phyloP scores from a whole-genome alignment of 495 filamentous ascomycete species.

The Daldinia grandis region DNA sequence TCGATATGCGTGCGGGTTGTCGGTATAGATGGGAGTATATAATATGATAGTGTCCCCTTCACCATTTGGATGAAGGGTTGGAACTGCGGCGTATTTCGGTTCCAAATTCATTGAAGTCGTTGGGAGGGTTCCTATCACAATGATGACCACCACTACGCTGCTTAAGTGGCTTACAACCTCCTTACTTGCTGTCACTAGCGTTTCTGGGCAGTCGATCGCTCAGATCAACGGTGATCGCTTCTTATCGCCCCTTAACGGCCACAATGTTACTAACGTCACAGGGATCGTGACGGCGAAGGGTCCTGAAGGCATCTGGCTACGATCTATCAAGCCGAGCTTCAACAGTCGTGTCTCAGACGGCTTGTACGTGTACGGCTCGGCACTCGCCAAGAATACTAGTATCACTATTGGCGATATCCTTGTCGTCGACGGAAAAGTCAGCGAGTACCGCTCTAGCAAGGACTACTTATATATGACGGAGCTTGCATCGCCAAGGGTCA shows the following conservation, averaged over 20 bases:
- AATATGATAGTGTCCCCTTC: background rate
- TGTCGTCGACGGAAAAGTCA: conserved; percentile 62
- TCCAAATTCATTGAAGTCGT: background rate
- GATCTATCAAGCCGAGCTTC: conserved; percentile 56
- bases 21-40: conserved; percentile 6
- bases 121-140: background rate
- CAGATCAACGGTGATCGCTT: conserved; percentile 70
- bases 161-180: conserved; percentile 8
- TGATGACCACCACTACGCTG: conserved; percentile 15
- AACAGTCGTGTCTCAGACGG: conserved; percentile 58
- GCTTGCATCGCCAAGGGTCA: conserved; percentile 57
- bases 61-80: background rate
- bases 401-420: conserved; percentile 65
- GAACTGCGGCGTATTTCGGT: background rate
- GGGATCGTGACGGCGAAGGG: conserved; percentile 69
- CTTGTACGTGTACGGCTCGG: conserved; percentile 63
- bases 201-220: conserved; percentile 60
- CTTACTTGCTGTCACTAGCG: conserved; percentile 13
- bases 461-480: conserved; percentile 67
- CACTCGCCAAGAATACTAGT: conserved; percentile 49
- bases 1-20: background rate
- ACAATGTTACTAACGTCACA: conserved; percentile 61
- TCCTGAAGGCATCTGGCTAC: conserved; percentile 65
- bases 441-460: conserved; percentile 61
- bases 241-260: conserved; percentile 62